These are phyloP conservation scores for Fusarium sp. DNA, from an alignment of 2,329 filamentous ascomycete genomes.

Conservation along the genomic window DNA sequence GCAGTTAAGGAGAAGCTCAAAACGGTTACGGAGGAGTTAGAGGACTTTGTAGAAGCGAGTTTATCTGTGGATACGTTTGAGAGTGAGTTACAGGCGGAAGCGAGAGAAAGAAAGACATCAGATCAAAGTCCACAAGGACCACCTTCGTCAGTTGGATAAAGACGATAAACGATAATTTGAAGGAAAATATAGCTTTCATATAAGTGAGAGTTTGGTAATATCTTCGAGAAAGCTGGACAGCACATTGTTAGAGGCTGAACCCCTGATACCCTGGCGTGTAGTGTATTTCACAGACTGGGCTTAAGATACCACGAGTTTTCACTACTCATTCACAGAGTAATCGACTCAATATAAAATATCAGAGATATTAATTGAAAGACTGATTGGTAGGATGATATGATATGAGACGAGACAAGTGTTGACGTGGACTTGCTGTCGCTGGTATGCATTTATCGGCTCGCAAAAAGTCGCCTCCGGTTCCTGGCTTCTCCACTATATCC, in stretches of 20 bases:
- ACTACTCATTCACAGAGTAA: slow-evolving; percentile 1
- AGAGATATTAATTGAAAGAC: not conserved
- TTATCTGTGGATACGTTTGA: slow-evolving; percentile 82
- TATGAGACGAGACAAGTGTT: slow-evolving; percentile 6
- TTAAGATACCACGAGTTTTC: slow-evolving; percentile 16
- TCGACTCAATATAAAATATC: not conserved
- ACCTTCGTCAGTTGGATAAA: slow-evolving; percentile 37
- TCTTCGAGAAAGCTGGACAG: not conserved
- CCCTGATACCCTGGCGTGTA: slow-evolving; percentile 19
- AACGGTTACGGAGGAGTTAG: slow-evolving; percentile 93
- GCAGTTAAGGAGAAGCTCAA: slow-evolving; percentile 96
- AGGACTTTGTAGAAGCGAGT: slow-evolving; percentile 94
- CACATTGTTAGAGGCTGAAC: not conserved
- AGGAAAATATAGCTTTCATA: not conserved
- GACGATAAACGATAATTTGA: not conserved
- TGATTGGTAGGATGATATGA: not conserved
- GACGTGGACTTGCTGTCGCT: slow-evolving; percentile 7
- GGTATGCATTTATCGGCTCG: slow-evolving; percentile 39
- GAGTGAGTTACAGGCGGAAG: slow-evolving; percentile 64
- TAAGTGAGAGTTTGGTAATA: not conserved
- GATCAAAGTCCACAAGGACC: slow-evolving; percentile 44
- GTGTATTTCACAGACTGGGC: not conserved
- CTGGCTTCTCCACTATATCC: slow-evolving; percentile 37
- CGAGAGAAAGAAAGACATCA: slow-evolving; percentile 54
- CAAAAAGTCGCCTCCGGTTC: slow-evolving; percentile 47